Evolutionary conservation across 2,329 filamentous ascomycete genomes (phyloP).

Genomic region (Trichoderma citrinoviride): DNA sequence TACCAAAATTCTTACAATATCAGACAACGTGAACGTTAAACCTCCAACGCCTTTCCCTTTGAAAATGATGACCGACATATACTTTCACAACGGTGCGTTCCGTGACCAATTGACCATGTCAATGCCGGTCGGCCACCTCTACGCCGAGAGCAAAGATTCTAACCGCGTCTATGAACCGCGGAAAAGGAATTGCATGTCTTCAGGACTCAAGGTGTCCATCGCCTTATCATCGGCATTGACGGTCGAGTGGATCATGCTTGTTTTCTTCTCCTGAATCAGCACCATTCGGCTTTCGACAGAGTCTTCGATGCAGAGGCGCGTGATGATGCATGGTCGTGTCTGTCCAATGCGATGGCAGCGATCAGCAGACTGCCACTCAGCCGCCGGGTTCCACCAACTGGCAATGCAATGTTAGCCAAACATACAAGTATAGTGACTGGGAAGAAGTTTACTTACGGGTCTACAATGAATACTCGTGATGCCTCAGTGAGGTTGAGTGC

Average conservation of each 20-base stretch:
- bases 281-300: slow-evolving; percentile 96
- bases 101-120: background rate
- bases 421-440: background rate
- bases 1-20: background rate
- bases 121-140: background rate
- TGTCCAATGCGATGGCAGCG: slow-evolving; percentile 94
- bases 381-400: slow-evolving; percentile 99
- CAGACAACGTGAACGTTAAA: background rate
- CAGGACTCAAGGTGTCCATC: slow-evolving; percentile 84
- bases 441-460: slow-evolving; percentile 63
- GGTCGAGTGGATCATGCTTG: slow-evolving; percentile 94
- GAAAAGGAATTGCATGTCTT: slow-evolving; percentile 97
- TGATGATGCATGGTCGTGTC: slow-evolving; percentile 89
- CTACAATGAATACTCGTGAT: slow-evolving; percentile 90
- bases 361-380: slow-evolving; percentile 97
- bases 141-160: background rate
- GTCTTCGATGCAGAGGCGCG: slow-evolving; percentile 92
- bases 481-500: slow-evolving; percentile 94
- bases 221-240: slow-evolving; percentile 90
- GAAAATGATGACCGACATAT: background rate
- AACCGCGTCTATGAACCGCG: slow-evolving; percentile 52
- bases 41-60: background rate
- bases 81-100: too few species aligned
- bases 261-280: slow-evolving; percentile 95
- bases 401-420: slow-evolving; percentile 11